Evolutionary conservation across 2,329 filamentous ascomycete genomes (phyloP), one percentile per base, ranked within the genome.

Genomic region (Colletotrichum abscissum): DNA sequence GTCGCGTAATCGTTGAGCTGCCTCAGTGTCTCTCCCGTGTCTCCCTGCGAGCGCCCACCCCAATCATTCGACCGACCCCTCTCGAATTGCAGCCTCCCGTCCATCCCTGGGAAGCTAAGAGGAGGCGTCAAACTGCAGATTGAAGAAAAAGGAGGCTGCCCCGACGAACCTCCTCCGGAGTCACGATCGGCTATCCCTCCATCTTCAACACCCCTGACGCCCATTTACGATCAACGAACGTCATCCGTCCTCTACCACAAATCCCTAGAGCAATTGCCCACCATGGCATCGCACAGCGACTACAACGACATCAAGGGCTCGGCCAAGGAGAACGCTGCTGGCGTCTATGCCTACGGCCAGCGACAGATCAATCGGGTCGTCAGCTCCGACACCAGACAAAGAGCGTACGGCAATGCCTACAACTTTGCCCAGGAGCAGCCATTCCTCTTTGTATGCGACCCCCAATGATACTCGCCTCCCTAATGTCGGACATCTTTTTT

Each of bases 341-440:
- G 80, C 63, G 76, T 85, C 30, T 77, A 84, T 74, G 79, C 81
- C 69, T 86, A 84, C 76, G 80, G 83, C 63, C 85, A 85, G 73
- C 83, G 81, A 70, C 85, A 85, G 67, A 76, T 88, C 66, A 83
- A 90, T 78, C 84, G 85, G 75, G 78, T 88, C 77, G 85, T 94
- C 56, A 88, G 90, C 57, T 91, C 92, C 0, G 84, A 89, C 46
- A 88, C 88, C 72, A 88, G 93, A 63, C 86, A 90, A 75, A 85
- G 86, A 69, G 85, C 89, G 55, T 87, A 91, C 76, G 84, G 88
- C 19, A 86, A 84, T 57, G 81, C 89, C 33, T 84, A 86, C 46
- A 79, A 83, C 5, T 92, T 94, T 78, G 90, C 92, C 19, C 82
- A 87, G 6, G 84, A 88, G 62, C 92, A 92, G 69, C 94, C 94